Evolutionary conservation across 1,139 yeast species (phyloP), one percentile per base, ranked within the genome.

Genomic region (Candida pseudoviswanathii): DNA sequence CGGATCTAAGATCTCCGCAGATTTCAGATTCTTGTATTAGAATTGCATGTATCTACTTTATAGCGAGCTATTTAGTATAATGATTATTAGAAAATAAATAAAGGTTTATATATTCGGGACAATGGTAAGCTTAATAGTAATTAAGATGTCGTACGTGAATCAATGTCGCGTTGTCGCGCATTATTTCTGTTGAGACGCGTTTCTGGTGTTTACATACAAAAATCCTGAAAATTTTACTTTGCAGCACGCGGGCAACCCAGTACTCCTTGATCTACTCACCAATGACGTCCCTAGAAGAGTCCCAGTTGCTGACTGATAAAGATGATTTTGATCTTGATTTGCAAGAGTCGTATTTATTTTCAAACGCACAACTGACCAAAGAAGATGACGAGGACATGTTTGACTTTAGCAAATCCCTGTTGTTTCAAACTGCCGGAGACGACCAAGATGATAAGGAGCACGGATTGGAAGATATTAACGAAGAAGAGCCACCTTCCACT

Each of bases 1-100:
- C 58, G 80, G 78, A 4, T 65, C 76, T 3, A 66, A 68, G 43
- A 66, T 79, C 49, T 61, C 73, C 29, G 71, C 73, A 24, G 78
- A 73, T 44, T 79, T 78, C 57, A 73, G 80, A 60, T 79, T 59
- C 61, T 67, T 77, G 57, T 55, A 56, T 46, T 66, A 60, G 37
- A 24, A 5, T 3, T 40, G 11, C 21, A 10, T 10, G 6, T 11
- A 33, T 33, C 11, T 16, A 16, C 16, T 22, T 11, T 36, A 22
- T 36, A 36, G 24, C 24, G 11, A 11, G 24, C 37, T 33, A 11
- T 33, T 33, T 5, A 33, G 7, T 36, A 22, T 36, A 36, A 11
- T 32, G 34, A 10, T n/a, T 32, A 32, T 32, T 11, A 32, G 11
- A n/a, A 32, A 32, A 32, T 6, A 10, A 9, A 5, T 32, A 34